These are phyloP conservation scores for Byssothecium circinans DNA, from an alignment of 2,329 filamentous ascomycete genomes.

Conservation along the genomic window DNA sequence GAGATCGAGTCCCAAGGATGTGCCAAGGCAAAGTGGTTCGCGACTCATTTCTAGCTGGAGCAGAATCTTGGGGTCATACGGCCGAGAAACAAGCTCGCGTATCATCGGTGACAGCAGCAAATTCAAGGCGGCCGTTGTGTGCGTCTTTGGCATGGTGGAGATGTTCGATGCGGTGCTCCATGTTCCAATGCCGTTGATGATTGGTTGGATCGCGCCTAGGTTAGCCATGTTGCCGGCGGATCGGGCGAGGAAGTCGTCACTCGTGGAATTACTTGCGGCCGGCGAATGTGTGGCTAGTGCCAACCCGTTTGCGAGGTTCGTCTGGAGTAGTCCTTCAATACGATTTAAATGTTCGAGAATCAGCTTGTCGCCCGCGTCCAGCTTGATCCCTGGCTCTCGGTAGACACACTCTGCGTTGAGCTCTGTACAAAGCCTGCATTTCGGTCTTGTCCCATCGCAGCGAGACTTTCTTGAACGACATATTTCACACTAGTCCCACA, in stretches of 20 bases:
- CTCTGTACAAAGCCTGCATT: slow-evolving; percentile 82
- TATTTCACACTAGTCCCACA: slow-evolving; percentile 69
- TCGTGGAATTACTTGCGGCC: slow-evolving; percentile 48
- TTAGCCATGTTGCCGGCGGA: slow-evolving; percentile 41
- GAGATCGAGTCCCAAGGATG: slow-evolving; percentile 67
- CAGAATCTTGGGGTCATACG: slow-evolving; percentile 79
- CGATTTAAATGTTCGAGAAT: slow-evolving; percentile 77
- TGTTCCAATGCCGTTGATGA: slow-evolving; percentile 65
- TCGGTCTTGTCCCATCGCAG: slow-evolving; percentile 77
- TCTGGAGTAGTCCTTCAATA: slow-evolving; percentile 78
- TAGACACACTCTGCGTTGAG: slow-evolving; percentile 82
- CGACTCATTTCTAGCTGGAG: slow-evolving; percentile 79
- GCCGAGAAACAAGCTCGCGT: slow-evolving; percentile 72
- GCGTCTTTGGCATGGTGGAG: slow-evolving; percentile 82
- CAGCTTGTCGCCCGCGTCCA: slow-evolving; percentile 83
- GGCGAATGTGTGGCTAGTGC: slow-evolving; percentile 59
- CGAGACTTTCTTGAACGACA: slow-evolving; percentile 79
- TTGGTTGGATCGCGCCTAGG: slow-evolving; percentile 43
- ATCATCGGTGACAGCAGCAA: slow-evolving; percentile 81
- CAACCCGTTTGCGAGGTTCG: slow-evolving; percentile 58
- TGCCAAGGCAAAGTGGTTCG: slow-evolving; percentile 65
- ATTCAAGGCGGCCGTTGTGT: slow-evolving; percentile 78
- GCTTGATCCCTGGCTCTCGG: slow-evolving; percentile 81
- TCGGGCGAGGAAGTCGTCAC: slow-evolving; percentile 46
- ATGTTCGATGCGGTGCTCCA: slow-evolving; percentile 70